Conservation (phyloP, 192 early-diverging fungal species). For the Paraglomus occultum region DNA sequence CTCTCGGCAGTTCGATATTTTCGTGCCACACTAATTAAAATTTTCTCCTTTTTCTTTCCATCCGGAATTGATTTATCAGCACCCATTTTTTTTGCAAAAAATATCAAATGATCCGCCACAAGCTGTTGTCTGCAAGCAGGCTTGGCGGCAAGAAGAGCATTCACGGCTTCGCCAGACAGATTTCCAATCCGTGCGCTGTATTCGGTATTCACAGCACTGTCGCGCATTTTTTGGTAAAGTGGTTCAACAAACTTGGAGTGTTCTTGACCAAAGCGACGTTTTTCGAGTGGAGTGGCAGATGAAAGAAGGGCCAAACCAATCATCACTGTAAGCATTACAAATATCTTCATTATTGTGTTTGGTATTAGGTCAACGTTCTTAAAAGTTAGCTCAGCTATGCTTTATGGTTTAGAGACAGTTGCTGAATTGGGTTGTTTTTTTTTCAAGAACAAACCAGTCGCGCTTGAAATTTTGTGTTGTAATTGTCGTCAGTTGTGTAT, state of each 20-base stretch:
- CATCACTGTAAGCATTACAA: no score
- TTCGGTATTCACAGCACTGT: constrained; percentile 2
- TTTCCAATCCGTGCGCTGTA: neutral
- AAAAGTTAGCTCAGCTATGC: no score
- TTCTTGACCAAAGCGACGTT: constrained; percentile 25
- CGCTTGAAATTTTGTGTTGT: no score
- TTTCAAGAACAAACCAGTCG: no score
- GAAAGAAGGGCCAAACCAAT: no score
- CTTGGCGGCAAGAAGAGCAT: constrained; percentile 13
- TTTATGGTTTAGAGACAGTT: no score
- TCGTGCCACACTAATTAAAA: neutral
- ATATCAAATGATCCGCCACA: constrained; percentile 8
- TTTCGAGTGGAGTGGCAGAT: neutral
- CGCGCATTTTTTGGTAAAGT: constrained; percentile 1
- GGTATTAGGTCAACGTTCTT: no score
- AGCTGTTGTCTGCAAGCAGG: constrained; percentile 18
- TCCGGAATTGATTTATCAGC: neutral
- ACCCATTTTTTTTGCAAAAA: neutral
- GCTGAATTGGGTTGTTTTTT: no score
- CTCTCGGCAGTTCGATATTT: constrained; percentile 15
- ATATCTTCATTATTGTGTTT: no score
- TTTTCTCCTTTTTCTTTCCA: neutral
- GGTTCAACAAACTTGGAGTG: constrained; percentile 10
- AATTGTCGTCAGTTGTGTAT: no score
- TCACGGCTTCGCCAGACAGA: constrained; percentile 16